These are phyloP conservation scores for Articulospora tetracladia DNA, from an alignment of 495 filamentous ascomycete species.

Conservation along the genomic window DNA sequence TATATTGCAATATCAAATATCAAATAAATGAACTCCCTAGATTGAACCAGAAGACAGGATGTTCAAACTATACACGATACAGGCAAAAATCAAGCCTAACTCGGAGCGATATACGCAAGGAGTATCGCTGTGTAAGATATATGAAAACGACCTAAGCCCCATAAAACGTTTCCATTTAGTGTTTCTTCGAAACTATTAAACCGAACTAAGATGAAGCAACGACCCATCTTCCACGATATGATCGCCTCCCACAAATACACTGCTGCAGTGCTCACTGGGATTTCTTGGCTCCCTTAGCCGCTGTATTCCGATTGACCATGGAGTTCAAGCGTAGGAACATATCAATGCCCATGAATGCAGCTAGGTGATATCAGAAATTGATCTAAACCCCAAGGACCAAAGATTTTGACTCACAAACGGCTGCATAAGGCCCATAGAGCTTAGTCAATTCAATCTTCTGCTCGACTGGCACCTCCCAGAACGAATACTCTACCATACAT, in stretches of 20 bases:
- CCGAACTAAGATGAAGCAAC: background rate
- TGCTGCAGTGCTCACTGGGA: background rate
- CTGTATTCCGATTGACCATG: slow-evolving; percentile 1
- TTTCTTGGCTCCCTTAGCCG: background rate
- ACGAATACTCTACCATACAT: slow-evolving; percentile 54
- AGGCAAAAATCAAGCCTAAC: background rate
- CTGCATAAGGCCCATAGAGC: slow-evolving; percentile 22
- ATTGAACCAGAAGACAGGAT: background rate
- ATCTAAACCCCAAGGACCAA: background rate
- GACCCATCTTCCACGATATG: background rate
- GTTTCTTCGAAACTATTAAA: background rate
- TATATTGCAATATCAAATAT: background rate
- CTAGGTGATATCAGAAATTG: background rate
- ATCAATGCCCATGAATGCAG: slow-evolving; percentile 13
- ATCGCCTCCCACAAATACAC: no score
- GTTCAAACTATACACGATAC: background rate
- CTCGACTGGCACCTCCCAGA: slow-evolving; percentile 13
- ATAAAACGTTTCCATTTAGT: background rate
- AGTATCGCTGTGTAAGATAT: background rate
- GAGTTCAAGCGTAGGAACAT: slow-evolving; percentile 15
- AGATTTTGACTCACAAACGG: slow-evolving; percentile 15
- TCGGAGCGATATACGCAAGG: background rate
- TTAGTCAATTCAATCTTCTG: slow-evolving; percentile 16
- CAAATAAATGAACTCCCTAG: background rate
- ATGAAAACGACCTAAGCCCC: background rate